A percentile compares a stretch with the other conserved stretches of the same genome.
Conservation (phyloP, 1,139 yeast species). For the Torulaspora globosa region DNA sequence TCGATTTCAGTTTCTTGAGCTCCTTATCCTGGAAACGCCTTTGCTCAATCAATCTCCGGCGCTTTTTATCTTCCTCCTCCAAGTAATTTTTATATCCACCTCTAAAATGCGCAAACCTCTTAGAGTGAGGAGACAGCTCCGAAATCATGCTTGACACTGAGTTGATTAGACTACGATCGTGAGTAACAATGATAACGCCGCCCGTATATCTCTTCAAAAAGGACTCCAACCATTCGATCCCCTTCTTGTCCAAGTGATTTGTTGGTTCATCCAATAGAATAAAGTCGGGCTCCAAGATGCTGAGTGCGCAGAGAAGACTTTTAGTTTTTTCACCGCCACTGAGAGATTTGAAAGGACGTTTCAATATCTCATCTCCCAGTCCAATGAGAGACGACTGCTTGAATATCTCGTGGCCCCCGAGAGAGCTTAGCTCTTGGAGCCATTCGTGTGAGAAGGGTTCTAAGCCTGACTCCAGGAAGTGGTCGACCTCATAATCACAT, state of each 20-base stretch:
- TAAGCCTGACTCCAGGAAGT: slow-evolving; percentile 9
- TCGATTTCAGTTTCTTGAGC: slow-evolving; percentile 16
- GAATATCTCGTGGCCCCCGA: slow-evolving; percentile 20
- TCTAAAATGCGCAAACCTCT: slow-evolving; percentile 16
- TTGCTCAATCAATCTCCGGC: slow-evolving; percentile 13
- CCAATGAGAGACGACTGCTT: slow-evolving; percentile 16
- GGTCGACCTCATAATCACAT: slow-evolving; percentile 13
- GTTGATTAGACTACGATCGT: slow-evolving; percentile 17
- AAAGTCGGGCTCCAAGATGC: slow-evolving; percentile 18
- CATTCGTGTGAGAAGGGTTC: slow-evolving; percentile 15
- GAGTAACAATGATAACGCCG: slow-evolving; percentile 15
- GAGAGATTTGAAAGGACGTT: slow-evolving; percentile 16
- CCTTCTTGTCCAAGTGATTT: slow-evolving; percentile 17
- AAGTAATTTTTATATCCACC: slow-evolving; percentile 19
- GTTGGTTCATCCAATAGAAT: slow-evolving; percentile 19
- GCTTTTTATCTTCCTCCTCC: slow-evolving; percentile 17
- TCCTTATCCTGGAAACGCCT: slow-evolving; percentile 19
- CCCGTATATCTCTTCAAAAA: slow-evolving; percentile 15
- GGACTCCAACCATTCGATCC: slow-evolving; percentile 18
- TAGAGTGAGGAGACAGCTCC: slow-evolving; percentile 18
- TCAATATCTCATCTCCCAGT: slow-evolving; percentile 12
- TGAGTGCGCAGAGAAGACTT: slow-evolving; percentile 17
- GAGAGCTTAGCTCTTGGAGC: slow-evolving; percentile 17
- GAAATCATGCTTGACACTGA: slow-evolving; percentile 16
- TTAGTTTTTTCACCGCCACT: slow-evolving; percentile 20